Evolutionary conservation across 73 alveolate genomes (phyloP).

Genomic region (Tetrahymena borealis): DNA sequence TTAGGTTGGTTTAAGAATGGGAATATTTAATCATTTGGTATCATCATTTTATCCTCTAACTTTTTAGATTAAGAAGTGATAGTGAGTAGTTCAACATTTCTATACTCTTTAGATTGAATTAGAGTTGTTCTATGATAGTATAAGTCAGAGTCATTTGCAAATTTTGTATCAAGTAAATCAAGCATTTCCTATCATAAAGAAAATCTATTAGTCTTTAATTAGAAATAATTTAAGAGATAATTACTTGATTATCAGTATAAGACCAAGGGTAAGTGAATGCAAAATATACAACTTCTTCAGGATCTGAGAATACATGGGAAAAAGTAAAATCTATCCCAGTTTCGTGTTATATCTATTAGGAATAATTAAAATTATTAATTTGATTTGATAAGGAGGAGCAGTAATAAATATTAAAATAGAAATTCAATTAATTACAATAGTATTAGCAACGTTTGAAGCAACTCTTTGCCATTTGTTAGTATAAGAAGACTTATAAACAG

Average conservation of each 20-base stretch:
- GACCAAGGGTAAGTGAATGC: background rate
- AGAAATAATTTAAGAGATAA: background rate
- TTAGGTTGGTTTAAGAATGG: constrained; percentile 4
- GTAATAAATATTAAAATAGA: background rate
- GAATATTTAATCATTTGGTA: background rate
- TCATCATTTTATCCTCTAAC: background rate
- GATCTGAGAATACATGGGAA: background rate
- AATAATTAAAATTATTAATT: background rate
- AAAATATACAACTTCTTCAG: background rate
- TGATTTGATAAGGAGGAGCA: background rate
- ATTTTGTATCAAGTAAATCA: background rate
- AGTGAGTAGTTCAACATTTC: constrained; percentile 58
- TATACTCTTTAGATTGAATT: constrained; percentile 52
- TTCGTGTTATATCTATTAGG: background rate
- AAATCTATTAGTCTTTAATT: background rate
- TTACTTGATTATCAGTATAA: background rate
- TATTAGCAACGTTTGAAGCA: background rate
- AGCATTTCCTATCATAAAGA: background rate
- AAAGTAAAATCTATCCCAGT: background rate
- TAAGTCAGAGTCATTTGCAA: constrained; percentile 5
- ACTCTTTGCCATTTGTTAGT: background rate
- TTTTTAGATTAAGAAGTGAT: constrained; percentile 18
- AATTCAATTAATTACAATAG: background rate
- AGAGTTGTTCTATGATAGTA: constrained; percentile 53
- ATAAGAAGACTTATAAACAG: background rate